Base-by-base conservation (phyloP, 2,329 filamentous ascomycete genomes). In the Fusarium sp. region DNA sequence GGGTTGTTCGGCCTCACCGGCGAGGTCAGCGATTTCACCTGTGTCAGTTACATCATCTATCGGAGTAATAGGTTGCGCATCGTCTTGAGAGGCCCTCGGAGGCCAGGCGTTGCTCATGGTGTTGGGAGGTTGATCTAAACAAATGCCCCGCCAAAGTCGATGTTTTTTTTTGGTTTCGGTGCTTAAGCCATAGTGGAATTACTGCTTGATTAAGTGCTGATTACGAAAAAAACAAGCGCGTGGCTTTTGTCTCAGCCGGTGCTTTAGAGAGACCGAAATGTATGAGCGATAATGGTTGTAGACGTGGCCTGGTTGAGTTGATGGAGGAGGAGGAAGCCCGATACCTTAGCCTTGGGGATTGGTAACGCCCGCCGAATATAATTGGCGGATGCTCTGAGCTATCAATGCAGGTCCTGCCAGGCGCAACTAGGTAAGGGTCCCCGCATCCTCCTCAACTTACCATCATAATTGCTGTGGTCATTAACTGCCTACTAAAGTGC, bases 91-190 rank as follows among this genome's bases (percentile, higher is more conserved):
- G 60, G 81, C 73, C 79, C 78, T 82, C 59, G 84, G 81, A 66
- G 83, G 71, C 85, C 84, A 85, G 72, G 83, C 75, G 73, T 82
- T 83, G 78, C 85, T 86, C 86, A 87, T 87, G 73, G 72, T 83
- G 79, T 71, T 66, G 38, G 51, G 61, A 75, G 69, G 68, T 51
- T 78, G 73, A 60, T 74, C 61, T 45, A 70, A 73, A 70, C 52
- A 73, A 74, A 62, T 74, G 72, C 75, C 75, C 76, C 76, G 68
- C 75, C 74, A 75, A 70, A 72, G 63, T 77, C 47, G 56, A 63
- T 70, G 51, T 47, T 68, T 57, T 69, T 56, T 61, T 52, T 17
- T 31, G 9, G 52, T 48, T 69, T 68, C 31, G 58, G 45, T 42
- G 33, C 56, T 72, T 60, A 78, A 66, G 70, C 49, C 66, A 75